These are phyloP conservation scores for Pyronema domesticum DNA, from an alignment of 495 filamentous ascomycete genomes.

Conservation along the genomic window DNA sequence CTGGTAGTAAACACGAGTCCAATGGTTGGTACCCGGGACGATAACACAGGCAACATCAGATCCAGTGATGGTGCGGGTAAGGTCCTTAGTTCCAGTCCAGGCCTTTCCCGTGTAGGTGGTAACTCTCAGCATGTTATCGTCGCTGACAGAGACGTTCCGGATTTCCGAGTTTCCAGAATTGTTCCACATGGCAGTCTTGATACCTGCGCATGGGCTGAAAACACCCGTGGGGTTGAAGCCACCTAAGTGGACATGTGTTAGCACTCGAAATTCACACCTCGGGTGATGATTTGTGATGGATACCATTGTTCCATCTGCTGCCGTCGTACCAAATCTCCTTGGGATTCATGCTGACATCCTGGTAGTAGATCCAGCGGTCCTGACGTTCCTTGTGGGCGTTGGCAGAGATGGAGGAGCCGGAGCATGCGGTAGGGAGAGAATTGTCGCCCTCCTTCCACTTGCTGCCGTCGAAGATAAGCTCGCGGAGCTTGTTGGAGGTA, in stretches of 20 bases:
- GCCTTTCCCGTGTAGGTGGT: neutral
- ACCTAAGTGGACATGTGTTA: neutral
- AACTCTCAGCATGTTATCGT: slow-evolving; percentile 2
- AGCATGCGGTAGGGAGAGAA: slow-evolving; percentile 1
- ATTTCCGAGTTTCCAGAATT: neutral
- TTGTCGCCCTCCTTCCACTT: slow-evolving; percentile 1
- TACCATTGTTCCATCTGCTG: slow-evolving; percentile 3
- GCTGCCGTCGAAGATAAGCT: slow-evolving; percentile 1
- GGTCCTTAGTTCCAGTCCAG: too few species aligned
- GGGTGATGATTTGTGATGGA: too few species aligned
- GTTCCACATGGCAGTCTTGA: neutral
- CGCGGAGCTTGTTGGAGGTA: slow-evolving; percentile 3
- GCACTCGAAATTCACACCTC: neutral
- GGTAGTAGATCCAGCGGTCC: slow-evolving; percentile 3
- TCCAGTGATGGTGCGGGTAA: too few species aligned
- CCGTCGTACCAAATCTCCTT: neutral
- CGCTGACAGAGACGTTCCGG: slow-evolving; percentile 3
- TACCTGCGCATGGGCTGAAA: neutral
- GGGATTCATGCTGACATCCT: neutral
- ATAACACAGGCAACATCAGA: too few species aligned
- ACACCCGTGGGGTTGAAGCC: neutral
- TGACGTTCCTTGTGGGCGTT: neutral
- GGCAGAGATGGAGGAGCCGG: slow-evolving; percentile 2
- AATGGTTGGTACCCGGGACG: too few species aligned
- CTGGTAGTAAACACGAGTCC: too few species aligned